Evolutionary conservation across 305 asterid species (phyloP), one percentile per base, ranked within the genome.

Genomic region (Nicotiana rustica): DNA sequence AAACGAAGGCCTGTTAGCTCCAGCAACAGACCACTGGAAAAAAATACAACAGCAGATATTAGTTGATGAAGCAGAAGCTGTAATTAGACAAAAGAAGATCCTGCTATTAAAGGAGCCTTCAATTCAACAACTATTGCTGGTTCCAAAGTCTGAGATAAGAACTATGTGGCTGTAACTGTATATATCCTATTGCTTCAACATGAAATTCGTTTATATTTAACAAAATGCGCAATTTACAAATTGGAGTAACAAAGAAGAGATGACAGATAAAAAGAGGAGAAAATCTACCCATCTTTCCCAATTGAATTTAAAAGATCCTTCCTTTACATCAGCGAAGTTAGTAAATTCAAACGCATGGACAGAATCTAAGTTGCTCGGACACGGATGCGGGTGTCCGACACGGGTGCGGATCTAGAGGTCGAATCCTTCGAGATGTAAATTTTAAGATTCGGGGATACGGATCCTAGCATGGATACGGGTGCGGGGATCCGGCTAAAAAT

Each of bases 1-100:
- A 93, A 70, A 35, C 94, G 90, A n/a, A 88, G 91, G 17, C 95
- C 96, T 2, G 94, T 91, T 19, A 87, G 87, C 83, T 90, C 89
- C 84, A 95, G 86, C 90, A 93, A 62, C 77, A 82, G 61, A 77
- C 82, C 67, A 85, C 98, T 95, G 81, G 60, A 88, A 84, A 19
- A 59, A 65, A 25, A 25, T 81, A 83, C 31, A 38, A 82, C 3
- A 35, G 67, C 60, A 65, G 15, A 77, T 70, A 75, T 35, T 29
- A n/a, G 73, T 61, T 21, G 70, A 70, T 14, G 25, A 25, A 25
- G 25, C 25, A 25, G 25, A 25, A 25, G 25, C 25, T 25, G 25
- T 25, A 25, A 25, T 25, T 25, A 25, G 25, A 25, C 25, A 25
- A 25, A 25, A 25, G 25, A 25, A 25, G 66, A 73, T 17, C 35